Evolutionary conservation across 371 early-diverging fungal species (phyloP), one percentile per base, ranked within the genome.

Genomic region (Batrachochytrium dendrobatidis): DNA sequence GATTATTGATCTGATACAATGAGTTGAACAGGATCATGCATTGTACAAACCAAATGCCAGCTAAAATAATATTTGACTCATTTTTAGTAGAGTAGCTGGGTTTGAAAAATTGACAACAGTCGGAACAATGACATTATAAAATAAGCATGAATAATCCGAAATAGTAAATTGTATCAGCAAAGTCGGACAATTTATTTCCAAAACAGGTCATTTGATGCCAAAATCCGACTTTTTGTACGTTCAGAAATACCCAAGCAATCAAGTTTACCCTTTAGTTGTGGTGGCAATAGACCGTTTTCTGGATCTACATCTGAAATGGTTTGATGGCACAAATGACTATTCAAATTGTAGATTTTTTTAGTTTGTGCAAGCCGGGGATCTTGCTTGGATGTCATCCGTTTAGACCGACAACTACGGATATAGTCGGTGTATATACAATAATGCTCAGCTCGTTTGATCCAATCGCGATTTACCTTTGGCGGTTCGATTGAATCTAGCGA

Each of bases 251-350:
- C 8, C 12, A 15, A 20, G 50, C 15, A 35, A 7, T 39, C n/a
- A 7, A 32, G 31, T 53, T 46, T 67, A 25, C 65, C 68, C 18
- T 56, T 43, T 0, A 73, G 76, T 58, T 76, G 70, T 30, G 76
- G 76, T 7, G 71, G 63, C 22, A 64, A 22, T 0, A 76, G 59
- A 0, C 76, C 76, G 55, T 63, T 76, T 28, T 71, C 65, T 2
- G 53, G 24, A 44, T 76, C 76, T 10, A 73, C 29, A 24, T 28
- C 29, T 12, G 30, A 25, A 10, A 12, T 22, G 24, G 60, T 50
- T 34, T 62, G 65, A n/a, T n/a, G n/a, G n/a, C n/a, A n/a, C n/a
- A n/a, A n/a, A n/a, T n/a, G n/a, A n/a, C n/a, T n/a, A n/a, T n/a
- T n/a, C n/a, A n/a, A n/a, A n/a, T n/a, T n/a, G n/a, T n/a, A n/a